Conservation (phyloP, 2,329 filamentous ascomycete genomes). For the Aspergillus chevalieri region DNA sequence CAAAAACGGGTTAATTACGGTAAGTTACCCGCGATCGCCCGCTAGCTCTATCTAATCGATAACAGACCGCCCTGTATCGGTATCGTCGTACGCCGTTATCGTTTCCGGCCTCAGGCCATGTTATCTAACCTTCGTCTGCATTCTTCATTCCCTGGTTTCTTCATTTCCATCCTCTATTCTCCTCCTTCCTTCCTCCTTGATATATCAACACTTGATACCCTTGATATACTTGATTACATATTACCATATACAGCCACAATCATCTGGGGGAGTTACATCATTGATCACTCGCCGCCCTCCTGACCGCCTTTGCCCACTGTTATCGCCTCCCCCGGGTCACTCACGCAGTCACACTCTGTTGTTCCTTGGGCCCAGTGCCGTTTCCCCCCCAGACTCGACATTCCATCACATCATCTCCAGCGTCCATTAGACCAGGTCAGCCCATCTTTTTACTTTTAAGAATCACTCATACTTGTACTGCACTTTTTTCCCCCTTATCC, state of each 20-base stretch:
- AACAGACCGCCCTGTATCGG: not conserved
- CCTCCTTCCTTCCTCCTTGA: too few species aligned
- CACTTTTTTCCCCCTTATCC: not conserved
- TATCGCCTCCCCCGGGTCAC: conserved; percentile 20
- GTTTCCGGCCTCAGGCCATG: conserved; percentile 6
- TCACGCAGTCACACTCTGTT: not conserved
- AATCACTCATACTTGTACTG: conserved; percentile 1
- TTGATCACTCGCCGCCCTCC: conserved; percentile 14
- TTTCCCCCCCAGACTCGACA: conserved; percentile 12
- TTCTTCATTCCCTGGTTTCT: not conserved
- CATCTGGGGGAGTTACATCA: not conserved
- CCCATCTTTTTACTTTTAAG: conserved; percentile 1
- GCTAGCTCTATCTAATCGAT: conserved; percentile 1
- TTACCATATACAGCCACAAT: too few species aligned
- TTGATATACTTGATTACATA: not conserved
- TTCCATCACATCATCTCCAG: conserved; percentile 26
- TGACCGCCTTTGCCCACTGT: conserved; percentile 28
- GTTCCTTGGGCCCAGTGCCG: conserved; percentile 21
- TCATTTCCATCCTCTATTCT: not conserved
- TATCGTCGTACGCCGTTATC: conserved; percentile 4
- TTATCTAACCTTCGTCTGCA: not conserved
- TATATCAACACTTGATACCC: not conserved
- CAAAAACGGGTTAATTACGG: too few species aligned
- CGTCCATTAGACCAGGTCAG: conserved; percentile 11
- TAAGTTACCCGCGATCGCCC: too few species aligned